These are phyloP conservation scores for Thielaviopsis musarum DNA, from an alignment of 2,329 filamentous ascomycete species.

Conservation along the genomic window DNA sequence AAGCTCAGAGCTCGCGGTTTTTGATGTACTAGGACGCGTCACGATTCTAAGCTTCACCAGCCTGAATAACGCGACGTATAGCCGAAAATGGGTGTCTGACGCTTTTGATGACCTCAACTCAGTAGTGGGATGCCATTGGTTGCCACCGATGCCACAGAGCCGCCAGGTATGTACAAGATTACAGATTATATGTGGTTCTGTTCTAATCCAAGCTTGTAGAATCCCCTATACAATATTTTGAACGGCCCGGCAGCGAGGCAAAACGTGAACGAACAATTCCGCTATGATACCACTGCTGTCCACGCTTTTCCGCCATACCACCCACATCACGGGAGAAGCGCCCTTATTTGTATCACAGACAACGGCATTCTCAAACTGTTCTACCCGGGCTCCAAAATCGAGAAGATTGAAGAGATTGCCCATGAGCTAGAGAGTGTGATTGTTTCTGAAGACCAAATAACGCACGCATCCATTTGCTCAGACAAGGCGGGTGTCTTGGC, in stretches of 20 bases:
- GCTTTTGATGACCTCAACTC: conserved; percentile 56
- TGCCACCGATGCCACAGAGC: conserved; percentile 39
- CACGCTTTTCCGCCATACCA: conserved; percentile 57
- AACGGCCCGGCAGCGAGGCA: conserved; percentile 49
- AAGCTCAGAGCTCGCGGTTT: conserved; percentile 64
- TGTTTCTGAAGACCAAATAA: conserved; percentile 58
- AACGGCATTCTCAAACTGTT: conserved; percentile 59
- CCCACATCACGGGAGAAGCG: conserved; percentile 51
- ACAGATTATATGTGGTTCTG: not conserved
- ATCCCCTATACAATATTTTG: conserved; percentile 24
- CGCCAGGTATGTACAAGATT: conserved; percentile 20
- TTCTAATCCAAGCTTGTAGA: not conserved
- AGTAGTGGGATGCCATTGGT: conserved; percentile 76
- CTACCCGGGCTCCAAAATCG: conserved; percentile 55
- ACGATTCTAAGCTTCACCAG: conserved; percentile 56
- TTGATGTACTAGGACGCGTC: conserved; percentile 65
- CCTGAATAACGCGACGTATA: conserved; percentile 52
- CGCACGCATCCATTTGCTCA: conserved; percentile 59
- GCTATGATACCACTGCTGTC: conserved; percentile 49
- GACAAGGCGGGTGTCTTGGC: conserved; percentile 57
- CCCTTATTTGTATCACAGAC: conserved; percentile 59
- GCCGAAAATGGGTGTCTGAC: conserved; percentile 48
- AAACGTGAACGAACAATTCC: conserved; percentile 37
- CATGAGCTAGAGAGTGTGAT: conserved; percentile 60
- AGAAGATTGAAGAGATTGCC: conserved; percentile 51